Evolutionary conservation across 2,329 filamentous ascomycete genomes (phyloP), one percentile per base, ranked within the genome.

Genomic region (Zasmidium citrigriseum): DNA sequence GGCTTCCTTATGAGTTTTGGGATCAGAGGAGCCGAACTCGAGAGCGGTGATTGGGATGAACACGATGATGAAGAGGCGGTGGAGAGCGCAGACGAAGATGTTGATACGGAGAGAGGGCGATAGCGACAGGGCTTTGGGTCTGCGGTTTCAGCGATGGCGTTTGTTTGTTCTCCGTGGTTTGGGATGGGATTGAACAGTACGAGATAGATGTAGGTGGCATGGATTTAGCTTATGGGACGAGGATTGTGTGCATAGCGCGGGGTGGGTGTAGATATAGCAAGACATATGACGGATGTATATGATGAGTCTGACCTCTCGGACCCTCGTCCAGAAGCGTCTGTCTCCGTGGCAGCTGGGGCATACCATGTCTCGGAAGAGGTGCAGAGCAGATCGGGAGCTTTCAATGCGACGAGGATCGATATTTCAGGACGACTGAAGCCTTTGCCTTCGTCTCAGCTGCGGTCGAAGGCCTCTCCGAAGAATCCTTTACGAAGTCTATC

Each of bases 1-100:
- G 95, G 93, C 0, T 96, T 93, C 77, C 61, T 91, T 1, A 79
- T 91, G 24, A 93, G 90, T 58, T 87, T 93, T 59, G 88, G 89
- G 1, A 93, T 98, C 62, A 81, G 86, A 12, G 88, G 89, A 1
- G 76, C 77, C 22, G 77, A 76, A 12, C 74, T 87, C 1, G 86
- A 88, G 69, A 82, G 83, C 2, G 82, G 86, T 20, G 84, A 81
- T 0, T 85, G 79, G 76, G 77, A 76, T 47, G 71, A 71, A 44
- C 72, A 72, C 27, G 75, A 73, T 27, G 79, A 81, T 54, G 79
- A 81, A 12, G 78, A 80, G 16, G 79, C 77, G 14, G 58, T 44
- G 18, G 60, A 50, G 2, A 60, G 56, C 24, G 53, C 22, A 16
- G 34, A 41, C 16, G 34, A n/a, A n/a, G 34, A 41, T 9, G 34